Evolutionary conservation across 73 alveolate species (phyloP), one percentile per base, ranked within the genome.

Genomic region (Effrenium voratum): DNA sequence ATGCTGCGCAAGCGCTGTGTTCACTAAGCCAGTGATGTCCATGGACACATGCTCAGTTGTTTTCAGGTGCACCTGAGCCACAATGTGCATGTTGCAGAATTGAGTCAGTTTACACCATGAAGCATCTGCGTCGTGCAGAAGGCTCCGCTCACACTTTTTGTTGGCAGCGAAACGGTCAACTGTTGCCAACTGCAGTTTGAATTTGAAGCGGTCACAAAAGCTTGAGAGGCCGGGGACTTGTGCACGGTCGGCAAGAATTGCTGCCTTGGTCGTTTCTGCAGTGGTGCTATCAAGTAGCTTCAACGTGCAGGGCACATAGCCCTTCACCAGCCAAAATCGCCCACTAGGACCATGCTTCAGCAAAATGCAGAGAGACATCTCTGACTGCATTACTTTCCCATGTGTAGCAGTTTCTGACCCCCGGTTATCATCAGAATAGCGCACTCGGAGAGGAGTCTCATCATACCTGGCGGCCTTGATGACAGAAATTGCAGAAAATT

Each of bases 81-180:
- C 30, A 44, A 5, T 45, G 32, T 79, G 90, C 41, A 79, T 41
- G 45, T 79, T 66, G 66, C 90, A 79, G 8, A 66, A 46, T 40
- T 38, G 46, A 5, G 90, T 79, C 43, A 38, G 0, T 41, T 79
- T 79, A 66, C 63, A 38, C 90, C 63, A 24, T 4, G 57, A 3
- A 5, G 47, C 38, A 50, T 34, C 52, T 26, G 10, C 49, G 46
- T 79, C 90, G 19, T 41, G 60, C 90, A 79, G n/a, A n/a, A 79
- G 46, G 30, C 45, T 5, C 5, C 32, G 5, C n/a, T 45, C 90
- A 5, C 68, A 63, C 38, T 79, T 79, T 15, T 22, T 22, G 66
- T 45, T 79, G n/a, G 90, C 90, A 5, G 90, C 66, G 66, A 41
- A 79, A 28, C 90, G 60, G 66, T 79, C 90, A 60, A 77, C 90